Conservation (phyloP, 352 stramenopile species). For the Phytophthora crassamura region DNA sequence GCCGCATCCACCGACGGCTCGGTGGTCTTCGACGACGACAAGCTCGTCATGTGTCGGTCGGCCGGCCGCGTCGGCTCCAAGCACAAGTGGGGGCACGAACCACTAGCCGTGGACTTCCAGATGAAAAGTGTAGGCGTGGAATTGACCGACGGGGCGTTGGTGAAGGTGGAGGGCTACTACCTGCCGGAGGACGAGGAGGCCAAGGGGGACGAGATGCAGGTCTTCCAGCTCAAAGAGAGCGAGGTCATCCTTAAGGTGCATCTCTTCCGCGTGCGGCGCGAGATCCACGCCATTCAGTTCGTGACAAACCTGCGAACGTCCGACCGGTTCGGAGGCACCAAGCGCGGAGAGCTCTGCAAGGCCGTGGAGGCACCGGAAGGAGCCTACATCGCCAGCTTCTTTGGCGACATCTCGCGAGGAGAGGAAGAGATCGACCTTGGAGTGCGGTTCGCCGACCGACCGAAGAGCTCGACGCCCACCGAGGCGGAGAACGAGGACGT, state of each 20-base stretch:
- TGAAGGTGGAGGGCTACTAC: constrained; percentile 33
- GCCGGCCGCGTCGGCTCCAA: constrained; percentile 28
- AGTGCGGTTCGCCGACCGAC: constrained; percentile 27
- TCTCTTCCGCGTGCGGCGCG: constrained; percentile 32
- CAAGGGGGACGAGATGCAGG: not conserved
- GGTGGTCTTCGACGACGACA: constrained; percentile 30
- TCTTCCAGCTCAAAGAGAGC: constrained; percentile 19
- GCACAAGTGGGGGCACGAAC: constrained; percentile 32
- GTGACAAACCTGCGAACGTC: constrained; percentile 33
- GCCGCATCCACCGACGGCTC: constrained; percentile 25
- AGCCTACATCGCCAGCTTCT: constrained; percentile 37
- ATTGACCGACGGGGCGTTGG: constrained; percentile 14
- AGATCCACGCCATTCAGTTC: constrained; percentile 42
- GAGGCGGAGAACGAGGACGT: constrained; percentile 3
- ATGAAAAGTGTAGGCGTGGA: constrained; percentile 25
- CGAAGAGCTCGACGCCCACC: not conserved
- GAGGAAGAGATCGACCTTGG: constrained; percentile 35
- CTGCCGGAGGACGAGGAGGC: not conserved
- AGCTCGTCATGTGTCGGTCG: constrained; percentile 24
- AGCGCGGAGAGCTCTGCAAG: constrained; percentile 39
- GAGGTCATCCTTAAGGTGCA: constrained; percentile 37
- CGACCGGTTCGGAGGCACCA: constrained; percentile 27
- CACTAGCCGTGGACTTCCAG: constrained; percentile 16
- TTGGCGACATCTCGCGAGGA: constrained; percentile 25
- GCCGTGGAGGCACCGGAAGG: constrained; percentile 36